Percentiles rank a stretch among this genome's conserved stretches.
Evolutionary conservation across 225 moss, liverwort and hornwort species (phyloP).

Genomic region (Marchantia polymorpha): DNA sequence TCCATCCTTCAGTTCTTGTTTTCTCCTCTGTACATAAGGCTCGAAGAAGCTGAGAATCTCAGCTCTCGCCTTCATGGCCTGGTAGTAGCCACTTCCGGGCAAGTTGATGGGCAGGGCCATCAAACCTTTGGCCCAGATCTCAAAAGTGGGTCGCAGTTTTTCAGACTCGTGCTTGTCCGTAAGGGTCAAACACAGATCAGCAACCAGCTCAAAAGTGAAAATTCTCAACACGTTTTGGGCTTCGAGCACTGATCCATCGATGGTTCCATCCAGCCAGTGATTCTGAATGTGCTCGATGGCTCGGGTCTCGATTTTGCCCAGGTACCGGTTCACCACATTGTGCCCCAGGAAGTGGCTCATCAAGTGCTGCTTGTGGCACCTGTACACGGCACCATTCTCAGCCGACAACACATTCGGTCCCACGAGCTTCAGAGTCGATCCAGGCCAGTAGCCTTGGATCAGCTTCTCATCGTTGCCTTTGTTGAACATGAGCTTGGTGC

Average conservation of each 20-base stretch:
- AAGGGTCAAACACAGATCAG: conserved; percentile 2
- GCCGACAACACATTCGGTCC: background rate
- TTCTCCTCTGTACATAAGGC: conserved; percentile 8
- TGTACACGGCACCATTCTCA: conserved; percentile 4
- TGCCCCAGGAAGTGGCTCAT: conserved; percentile 1
- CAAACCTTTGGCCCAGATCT: conserved; percentile 19
- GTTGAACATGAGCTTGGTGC: conserved; percentile 13
- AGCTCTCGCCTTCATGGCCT: conserved; percentile 21
- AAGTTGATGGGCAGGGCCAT: conserved; percentile 26
- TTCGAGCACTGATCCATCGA: conserved; percentile 9
- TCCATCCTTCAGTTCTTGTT: conserved; percentile 20
- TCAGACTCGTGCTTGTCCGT: background rate
- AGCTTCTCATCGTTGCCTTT: conserved; percentile 13
- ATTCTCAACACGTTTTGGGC: background rate
- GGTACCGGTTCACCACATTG: background rate
- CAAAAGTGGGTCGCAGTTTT: conserved; percentile 10
- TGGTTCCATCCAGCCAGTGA: conserved; percentile 7
- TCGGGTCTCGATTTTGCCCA: background rate
- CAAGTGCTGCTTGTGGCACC: conserved; percentile 7
- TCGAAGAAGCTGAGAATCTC: conserved; percentile 4
- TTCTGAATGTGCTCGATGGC: conserved; percentile 1
- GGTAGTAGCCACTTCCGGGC: conserved; percentile 13
- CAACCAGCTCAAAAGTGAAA: conserved; percentile 7
- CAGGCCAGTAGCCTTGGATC: conserved; percentile 18
- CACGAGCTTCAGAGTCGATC: conserved; percentile 1